Evolutionary conservation across 140 eudicot genomes (phyloP), one percentile per base, ranked within the genome.

Genomic region (Senecio squalidus): DNA sequence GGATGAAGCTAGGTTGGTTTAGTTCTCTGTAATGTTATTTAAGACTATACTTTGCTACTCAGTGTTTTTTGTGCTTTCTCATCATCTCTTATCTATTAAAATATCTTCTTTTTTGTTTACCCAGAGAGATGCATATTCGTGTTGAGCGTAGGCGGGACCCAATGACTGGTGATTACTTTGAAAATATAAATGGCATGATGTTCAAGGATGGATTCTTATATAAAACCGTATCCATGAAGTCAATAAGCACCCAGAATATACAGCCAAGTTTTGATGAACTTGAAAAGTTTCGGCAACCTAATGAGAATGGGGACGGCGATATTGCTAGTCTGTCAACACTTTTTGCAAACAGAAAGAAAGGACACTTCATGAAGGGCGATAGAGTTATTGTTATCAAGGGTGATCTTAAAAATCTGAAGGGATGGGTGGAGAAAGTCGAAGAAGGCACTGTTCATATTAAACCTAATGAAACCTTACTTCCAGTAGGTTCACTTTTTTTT

Each of bases 211-310:
- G 98, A 18, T 91, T 91, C 62, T 66, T 91, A 25, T 83, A 78
- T 48, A 91, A 91, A 74, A 70, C 74, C 54, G 92, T 87, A 26
- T 82, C 98, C 13, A 62, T 87, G 80, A 87, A 82, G 67, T 84
- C 96, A 8, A 77, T 84, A 43, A 84, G 89, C 74, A 73, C 87
- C 51, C 84, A 71, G 70, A 82, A 78, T 53, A 81, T 84, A 63
- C 93, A 92, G 18, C 98, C 98, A 24, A 81, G 95, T 59, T 92
- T 92, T 62, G 98, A 92, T 79, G 98, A 92, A 73, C 88, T 92
- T n/a, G 96, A 92, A 82, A 87, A 87, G 70, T 92, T 92, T 33
- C 76, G 87, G 18, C 93, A 84, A 51, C 89, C 95, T 21, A 70
- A 48, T 61, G 95, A 92, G 54, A 69, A 74, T 8, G 96, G 88